Evolutionary conservation across 495 filamentous ascomycete species (phyloP).

Genomic region (Aspergillus nidulans): DNA sequence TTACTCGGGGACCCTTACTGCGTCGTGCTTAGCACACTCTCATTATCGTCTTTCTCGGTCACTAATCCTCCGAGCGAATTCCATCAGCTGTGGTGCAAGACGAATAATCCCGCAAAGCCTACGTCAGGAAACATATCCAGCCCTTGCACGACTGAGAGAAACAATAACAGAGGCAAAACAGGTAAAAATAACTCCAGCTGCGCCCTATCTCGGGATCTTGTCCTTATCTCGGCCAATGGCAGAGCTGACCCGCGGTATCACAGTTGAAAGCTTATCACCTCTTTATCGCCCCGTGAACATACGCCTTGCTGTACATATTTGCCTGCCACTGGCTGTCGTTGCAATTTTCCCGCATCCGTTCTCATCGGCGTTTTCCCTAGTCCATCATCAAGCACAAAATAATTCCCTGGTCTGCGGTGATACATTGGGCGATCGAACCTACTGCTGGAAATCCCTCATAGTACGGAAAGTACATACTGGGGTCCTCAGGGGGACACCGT

Average conservation of each 20-base stretch:
- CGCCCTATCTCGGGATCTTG: conserved; percentile 6
- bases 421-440: conserved; percentile 7
- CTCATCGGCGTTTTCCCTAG: conserved; percentile 13
- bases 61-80: conserved; percentile 17
- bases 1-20: background rate
- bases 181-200: conserved; percentile 2
- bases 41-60: conserved; percentile 8
- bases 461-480: conserved; percentile 12
- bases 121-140: conserved; percentile 2
- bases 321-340: conserved; percentile 11
- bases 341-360: conserved; percentile 15
- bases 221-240: conserved; percentile 28
- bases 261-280: conserved; percentile 23
- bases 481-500: conserved; percentile 23
- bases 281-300: conserved; percentile 13
- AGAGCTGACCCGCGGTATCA: conserved; percentile 18
- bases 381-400: conserved; percentile 7
- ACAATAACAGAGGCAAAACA: background rate
- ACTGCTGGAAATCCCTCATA: conserved; percentile 29
- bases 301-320: conserved; percentile 17
- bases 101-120: conserved; percentile 19
- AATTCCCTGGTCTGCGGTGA: background rate
- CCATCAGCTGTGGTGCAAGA: conserved; percentile 7
- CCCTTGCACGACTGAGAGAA: conserved; percentile 2
- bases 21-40: background rate